Evolutionary conservation across 371 early-diverging fungal genomes (phyloP).

Genomic region (Rhizopus arrhizus): DNA sequence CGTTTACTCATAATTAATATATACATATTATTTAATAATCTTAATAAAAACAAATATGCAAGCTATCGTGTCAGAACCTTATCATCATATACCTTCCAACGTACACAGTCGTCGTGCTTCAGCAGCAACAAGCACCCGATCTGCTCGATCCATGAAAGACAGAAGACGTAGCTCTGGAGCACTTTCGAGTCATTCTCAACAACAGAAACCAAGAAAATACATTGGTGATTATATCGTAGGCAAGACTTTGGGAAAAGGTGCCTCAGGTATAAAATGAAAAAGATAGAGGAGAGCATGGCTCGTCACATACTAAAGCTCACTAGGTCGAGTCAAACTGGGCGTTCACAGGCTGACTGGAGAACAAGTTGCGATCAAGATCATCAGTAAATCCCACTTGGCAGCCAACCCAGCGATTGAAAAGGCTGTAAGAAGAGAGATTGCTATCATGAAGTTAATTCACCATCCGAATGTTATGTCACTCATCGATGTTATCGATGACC

Average conservation of each 20-base stretch:
- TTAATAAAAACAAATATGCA: constrained; percentile 13
- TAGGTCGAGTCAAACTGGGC: constrained; percentile 54
- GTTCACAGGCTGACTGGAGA: constrained; percentile 48
- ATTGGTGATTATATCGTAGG: constrained; percentile 58
- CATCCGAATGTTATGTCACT: constrained; percentile 75
- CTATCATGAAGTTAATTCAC: constrained; percentile 70
- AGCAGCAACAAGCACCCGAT: constrained; percentile 31
- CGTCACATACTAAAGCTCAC: neutral
- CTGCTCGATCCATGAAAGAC: constrained; percentile 37
- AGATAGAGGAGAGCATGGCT: constrained; percentile 1
- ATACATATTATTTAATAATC: constrained; percentile 5
- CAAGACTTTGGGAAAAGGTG: constrained; percentile 55
- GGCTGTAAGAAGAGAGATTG: constrained; percentile 73
- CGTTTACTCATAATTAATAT: neutral
- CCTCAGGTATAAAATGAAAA: constrained; percentile 40
- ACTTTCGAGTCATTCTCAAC: constrained; percentile 34
- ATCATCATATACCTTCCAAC: constrained; percentile 21
- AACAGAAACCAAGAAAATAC: constrained; percentile 44
- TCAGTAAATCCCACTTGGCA: constrained; percentile 51
- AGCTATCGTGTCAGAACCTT: constrained; percentile 18
- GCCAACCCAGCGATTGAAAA: constrained; percentile 65
- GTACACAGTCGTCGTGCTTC: constrained; percentile 36
- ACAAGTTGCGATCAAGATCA: constrained; percentile 55
- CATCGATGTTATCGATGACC: constrained; percentile 75
- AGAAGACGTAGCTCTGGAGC: constrained; percentile 50